Base-by-base conservation (phyloP, 306 rosid genomes). In the Argentina anserina region DNA sequence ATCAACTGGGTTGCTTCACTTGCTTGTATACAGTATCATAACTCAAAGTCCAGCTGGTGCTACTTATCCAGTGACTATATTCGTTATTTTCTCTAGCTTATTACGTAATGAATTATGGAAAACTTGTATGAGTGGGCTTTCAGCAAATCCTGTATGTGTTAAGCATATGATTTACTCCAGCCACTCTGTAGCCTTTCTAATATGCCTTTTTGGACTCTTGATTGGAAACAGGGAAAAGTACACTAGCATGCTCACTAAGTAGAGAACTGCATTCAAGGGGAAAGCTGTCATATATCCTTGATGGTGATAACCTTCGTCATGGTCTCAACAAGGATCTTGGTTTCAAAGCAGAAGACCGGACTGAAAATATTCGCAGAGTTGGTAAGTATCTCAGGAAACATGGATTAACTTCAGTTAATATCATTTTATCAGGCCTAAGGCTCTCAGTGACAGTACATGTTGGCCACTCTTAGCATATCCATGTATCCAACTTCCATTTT, bases 291-390 rank as follows among this genome's bases (percentile, higher is more conserved):
- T 91, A 91, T 75, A 76, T 89, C 66, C 97, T 91, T 75, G 97
- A 91, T 74, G 97, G 97, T 70, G 97, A 91, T 80, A 89, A 91
- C 76, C 91, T 91, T 77, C 86, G 97, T 65, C 93, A 91, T 84
- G 96, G 97, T 76, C 80, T 91, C 65, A 91, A 87, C 80, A 87
- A 84, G 76, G 86, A 89, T 79, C 96, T 91, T 68, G 78, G 93
- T 75, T 91, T 91, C 70, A 86, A 83, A 77, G 81, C 86, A 37
- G 90, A 89, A 84, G 93, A 89, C 65, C 93, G 97, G 41, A 64
- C 87, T 77, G 96, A 89, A 84, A 91, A 91, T 72, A 89, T 89
- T 46, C 93, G 96, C 69, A 89, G 97, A 86, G 88, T 90, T 83
- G 96, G 96, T 91, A 59, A 70, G 86, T 74, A 43, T 56, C 21